Base-by-base conservation (phyloP, 2,329 filamentous ascomycete genomes). In the Chaetomium sp. region DNA sequence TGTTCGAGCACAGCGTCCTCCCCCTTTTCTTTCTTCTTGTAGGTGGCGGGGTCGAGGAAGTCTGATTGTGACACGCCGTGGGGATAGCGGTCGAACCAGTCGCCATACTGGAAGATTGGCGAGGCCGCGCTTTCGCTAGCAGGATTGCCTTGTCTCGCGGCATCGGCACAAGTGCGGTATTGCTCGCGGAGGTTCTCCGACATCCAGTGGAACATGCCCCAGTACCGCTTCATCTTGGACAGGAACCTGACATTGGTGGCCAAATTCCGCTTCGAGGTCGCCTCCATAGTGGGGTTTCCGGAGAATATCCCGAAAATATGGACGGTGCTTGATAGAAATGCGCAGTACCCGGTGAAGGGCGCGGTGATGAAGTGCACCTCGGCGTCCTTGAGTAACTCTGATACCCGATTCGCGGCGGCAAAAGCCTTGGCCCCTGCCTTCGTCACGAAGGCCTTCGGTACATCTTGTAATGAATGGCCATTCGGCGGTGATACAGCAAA, bases 141-240 rank as follows among this genome's bases (percentile, higher is more conserved):
- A 68, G 82, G 77, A n/a, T 82, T 82, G 10, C 91, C 91, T 70
- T 87, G 85, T 60, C 89, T 83, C 33, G 89, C 87, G n/a, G 90
- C 89, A 75, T 97, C 93, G 19, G 93, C 89, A 70, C 93, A 94
- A 56, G 88, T 86, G 59, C 90, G 87, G 74, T 97, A 99, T 67
- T 96, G 87, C 62, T 94, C 90, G 65, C 95, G 93, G 42, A 97
- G 83, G 72, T 94, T 95, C 74, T 98, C 93, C 0, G 92, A 90
- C 85, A 98, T 93, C 79, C 93, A 97, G 75, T 97, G 92, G 74
- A 98, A 97, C 90, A 97, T 96, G 66, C 94, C 95, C 95, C 95
- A 99, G 73, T 95, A 93, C 66, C 91, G 91, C 81, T 97, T 97
- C 91, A 98, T 96, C 77, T 92, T 95, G 62, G 90, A 90, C 53